Evolutionary conservation across 257 asterid species (phyloP).

Genomic region (Salvia hispanica): DNA sequence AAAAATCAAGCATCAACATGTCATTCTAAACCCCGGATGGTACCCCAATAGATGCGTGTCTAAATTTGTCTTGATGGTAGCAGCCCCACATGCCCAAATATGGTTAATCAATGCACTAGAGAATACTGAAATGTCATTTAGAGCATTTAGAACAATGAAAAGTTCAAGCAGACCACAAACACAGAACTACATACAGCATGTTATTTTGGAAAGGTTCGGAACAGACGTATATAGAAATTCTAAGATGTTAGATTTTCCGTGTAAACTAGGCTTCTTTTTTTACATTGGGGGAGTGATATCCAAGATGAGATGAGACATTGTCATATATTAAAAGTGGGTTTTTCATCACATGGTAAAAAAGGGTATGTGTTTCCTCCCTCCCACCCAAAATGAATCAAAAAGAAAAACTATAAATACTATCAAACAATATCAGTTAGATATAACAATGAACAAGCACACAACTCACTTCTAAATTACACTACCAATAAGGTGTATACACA

Average conservation of each 20-base stretch:
- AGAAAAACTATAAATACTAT: not conserved
- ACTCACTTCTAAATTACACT: not conserved
- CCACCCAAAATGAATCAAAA: too few species aligned
- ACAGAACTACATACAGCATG: not conserved
- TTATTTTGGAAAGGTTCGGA: not conserved
- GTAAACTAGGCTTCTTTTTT: not conserved
- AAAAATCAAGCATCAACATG: slow-evolving; percentile 3
- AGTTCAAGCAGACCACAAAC: not conserved
- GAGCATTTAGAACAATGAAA: not conserved
- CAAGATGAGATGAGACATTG: slow-evolving; percentile 6
- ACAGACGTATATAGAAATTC: not conserved
- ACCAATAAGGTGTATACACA: slow-evolving; percentile 1
- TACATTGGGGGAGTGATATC: slow-evolving; percentile 5
- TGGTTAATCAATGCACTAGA: not conserved
- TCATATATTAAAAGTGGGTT: not conserved
- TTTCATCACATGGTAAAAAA: not conserved
- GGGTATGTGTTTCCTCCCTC: not conserved
- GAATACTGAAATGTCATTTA: slow-evolving; percentile 14
- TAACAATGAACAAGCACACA: slow-evolving; percentile 1
- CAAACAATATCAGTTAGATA: not conserved
- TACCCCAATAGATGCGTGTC: not conserved
- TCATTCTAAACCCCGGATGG: not conserved
- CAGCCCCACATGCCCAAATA: not conserved
- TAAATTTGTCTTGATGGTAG: not conserved
- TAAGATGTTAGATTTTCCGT: slow-evolving; percentile 1